Evolutionary conservation across 139 green algal species (phyloP).

Genomic region (Chlorella sp.): DNA sequence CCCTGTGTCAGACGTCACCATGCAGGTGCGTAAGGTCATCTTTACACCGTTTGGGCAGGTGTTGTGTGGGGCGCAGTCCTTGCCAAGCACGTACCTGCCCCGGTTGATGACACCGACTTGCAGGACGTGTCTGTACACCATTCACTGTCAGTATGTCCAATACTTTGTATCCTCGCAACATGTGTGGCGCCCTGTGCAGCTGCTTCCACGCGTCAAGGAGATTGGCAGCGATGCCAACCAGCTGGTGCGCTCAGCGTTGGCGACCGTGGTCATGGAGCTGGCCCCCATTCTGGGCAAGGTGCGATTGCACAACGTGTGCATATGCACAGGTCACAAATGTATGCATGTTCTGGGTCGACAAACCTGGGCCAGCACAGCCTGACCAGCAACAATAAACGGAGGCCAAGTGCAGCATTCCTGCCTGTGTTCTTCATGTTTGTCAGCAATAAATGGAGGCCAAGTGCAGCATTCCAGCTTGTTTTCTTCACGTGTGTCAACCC

Average conservation of each 20-base stretch:
- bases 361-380: no score
- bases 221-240: slow-evolving; percentile 85
- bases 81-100: no score
- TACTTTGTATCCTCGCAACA: neutral
- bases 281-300: slow-evolving; percentile 88
- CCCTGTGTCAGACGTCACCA: slow-evolving; percentile 6
- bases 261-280: slow-evolving; percentile 95
- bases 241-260: slow-evolving; percentile 94
- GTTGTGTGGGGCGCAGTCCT: neutral
- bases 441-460: no score
- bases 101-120: no score
- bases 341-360: no score
- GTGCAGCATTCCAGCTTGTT: no score
- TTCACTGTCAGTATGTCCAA: neutral
- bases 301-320: neutral
- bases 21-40: neutral
- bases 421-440: no score
- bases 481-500: neutral
- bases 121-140: neutral
- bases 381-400: no score
- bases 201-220: slow-evolving; percentile 90
- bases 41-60: neutral
- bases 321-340: no score
- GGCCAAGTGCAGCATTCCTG: no score
- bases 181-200: neutral